Evolutionary conservation across 140 eudicot genomes (phyloP), one percentile per base, ranked within the genome.

Genomic region (Erigeron philadelphicus): DNA sequence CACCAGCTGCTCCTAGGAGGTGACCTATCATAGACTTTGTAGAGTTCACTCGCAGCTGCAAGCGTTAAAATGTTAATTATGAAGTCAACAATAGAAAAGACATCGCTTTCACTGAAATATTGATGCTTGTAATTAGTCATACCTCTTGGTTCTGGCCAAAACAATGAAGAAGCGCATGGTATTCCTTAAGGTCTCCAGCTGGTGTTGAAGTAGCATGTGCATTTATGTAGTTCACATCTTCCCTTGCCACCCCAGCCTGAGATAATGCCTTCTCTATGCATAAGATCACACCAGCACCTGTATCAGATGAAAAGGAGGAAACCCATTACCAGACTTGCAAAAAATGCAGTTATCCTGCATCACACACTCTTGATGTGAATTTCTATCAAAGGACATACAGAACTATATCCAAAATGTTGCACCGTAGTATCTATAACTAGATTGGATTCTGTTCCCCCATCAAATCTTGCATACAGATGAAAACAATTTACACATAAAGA

Each of bases 171-270:
- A 88, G 84, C 47, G 95, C 95, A 66, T 76, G 84, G 74, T 82
- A 88, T 66, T 88, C 95, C 71, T 83, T 88, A 19, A 88, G 79
- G 81, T 88, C 95, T 64, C 95, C 95, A 31, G 91, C 83, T 76
- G 91, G 95, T 54, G 95, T 88, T 61, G 95, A 88, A 35, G 95
- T 88, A 44, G 95, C 91, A 84, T 88, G 95, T 64, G 95, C 95
- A 78, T 88, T 88, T 66, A 88, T 85, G 72, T 88, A 88, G 78
- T 88, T 88, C 70, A 88, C 90, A 70, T 88, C 95, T 83, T 88
- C 95, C 84, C 80, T 82, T 3, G 85, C 68, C 46, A 85, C 83
- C 74, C 95, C 91, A 41, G 95, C 76, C 68, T 88, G 91, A 52
- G 95, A 82, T 76, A 88, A 82, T 44, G 95, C 95, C 82, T 85